These are phyloP conservation scores for Fremontodendron californicum DNA, from an alignment of 345 rosid species.

Conservation along the genomic window DNA sequence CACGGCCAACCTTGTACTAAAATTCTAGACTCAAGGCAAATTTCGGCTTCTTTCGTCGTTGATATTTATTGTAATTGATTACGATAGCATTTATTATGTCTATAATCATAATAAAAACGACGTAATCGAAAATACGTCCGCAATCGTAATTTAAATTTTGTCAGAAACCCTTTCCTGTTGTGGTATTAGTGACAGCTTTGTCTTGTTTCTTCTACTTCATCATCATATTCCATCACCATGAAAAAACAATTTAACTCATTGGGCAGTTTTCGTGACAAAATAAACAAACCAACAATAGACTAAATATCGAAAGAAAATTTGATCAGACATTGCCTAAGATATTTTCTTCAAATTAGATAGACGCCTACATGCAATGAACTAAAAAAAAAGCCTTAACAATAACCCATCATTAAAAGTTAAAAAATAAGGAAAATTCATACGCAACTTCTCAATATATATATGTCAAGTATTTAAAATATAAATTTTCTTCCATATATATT, in stretches of 20 bases:
- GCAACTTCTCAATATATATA: not conserved
- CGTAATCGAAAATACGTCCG: too few relatives aligned
- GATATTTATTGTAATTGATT: too few relatives aligned
- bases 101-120: too few relatives aligned
- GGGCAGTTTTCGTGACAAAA: not conserved
- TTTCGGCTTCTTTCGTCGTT: too few relatives aligned
- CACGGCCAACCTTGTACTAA: too few relatives aligned
- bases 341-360: constrained; percentile 7
- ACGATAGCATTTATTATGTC: too few relatives aligned
- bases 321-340: not conserved
- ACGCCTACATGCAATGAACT: not conserved
- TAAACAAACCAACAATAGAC: constrained; percentile 13
- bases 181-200: constrained; percentile 25
- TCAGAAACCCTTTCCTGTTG: not conserved
- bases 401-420: not conserved
- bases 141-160: too few relatives aligned
- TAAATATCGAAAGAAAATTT: not conserved
- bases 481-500: too few relatives aligned
- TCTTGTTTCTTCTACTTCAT: constrained; percentile 14
- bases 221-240: not conserved
- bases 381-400: not conserved
- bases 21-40: too few relatives aligned
- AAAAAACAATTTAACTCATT: not conserved
- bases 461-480: too few relatives aligned
- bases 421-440: not conserved